phyloP scores from a whole-genome alignment of 352 stramenopile species.

The Thraustotheca clavata region DNA sequence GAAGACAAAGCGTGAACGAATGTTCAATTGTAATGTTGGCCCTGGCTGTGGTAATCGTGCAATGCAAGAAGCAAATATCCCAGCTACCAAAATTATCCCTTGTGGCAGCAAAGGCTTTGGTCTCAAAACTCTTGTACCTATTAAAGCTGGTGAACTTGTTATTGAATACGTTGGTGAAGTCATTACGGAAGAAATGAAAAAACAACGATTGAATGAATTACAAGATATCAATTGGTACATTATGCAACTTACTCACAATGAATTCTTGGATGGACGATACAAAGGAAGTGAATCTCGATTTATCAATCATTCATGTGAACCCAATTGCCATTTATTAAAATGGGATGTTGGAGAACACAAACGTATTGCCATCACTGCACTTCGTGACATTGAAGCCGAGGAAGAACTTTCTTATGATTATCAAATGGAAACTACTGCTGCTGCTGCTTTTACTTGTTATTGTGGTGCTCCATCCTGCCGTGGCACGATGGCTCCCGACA shows the following conservation, averaged over 20 bases:
- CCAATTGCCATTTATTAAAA: slow-evolving; percentile 92
- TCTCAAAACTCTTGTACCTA: slow-evolving; percentile 65
- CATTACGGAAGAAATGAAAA: slow-evolving; percentile 90
- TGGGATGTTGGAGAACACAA: slow-evolving; percentile 92
- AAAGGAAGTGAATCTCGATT: slow-evolving; percentile 92
- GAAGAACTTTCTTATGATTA: slow-evolving; percentile 94
- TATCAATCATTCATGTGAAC: slow-evolving; percentile 96
- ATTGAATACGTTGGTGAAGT: slow-evolving; percentile 94
- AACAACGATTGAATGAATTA: slow-evolving; percentile 77
- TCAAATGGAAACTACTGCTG: slow-evolving; percentile 86
- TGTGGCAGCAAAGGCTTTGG: slow-evolving; percentile 35
- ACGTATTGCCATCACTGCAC: slow-evolving; percentile 88
- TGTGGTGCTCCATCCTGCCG: slow-evolving; percentile 73
- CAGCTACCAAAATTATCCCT: slow-evolving; percentile 23
- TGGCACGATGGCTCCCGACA: slow-evolving; percentile 80
- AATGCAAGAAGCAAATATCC: slow-evolving; percentile 75
- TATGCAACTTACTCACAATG: slow-evolving; percentile 87
- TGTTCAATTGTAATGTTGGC: slow-evolving; percentile 88
- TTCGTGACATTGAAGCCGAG: slow-evolving; percentile 81
- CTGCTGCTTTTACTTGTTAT: slow-evolving; percentile 82
- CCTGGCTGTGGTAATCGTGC: slow-evolving; percentile 88
- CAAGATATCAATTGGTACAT: slow-evolving; percentile 96
- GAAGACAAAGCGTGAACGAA: slow-evolving; percentile 40
- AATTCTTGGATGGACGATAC: slow-evolving; percentile 93
- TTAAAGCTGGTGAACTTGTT: slow-evolving; percentile 83